Percentiles rank a stretch among this genome's conserved stretches.
phyloP scores from a whole-genome alignment of 2,329 filamentous ascomycete genomes.

The Neofusicoccum cordaticola region DNA sequence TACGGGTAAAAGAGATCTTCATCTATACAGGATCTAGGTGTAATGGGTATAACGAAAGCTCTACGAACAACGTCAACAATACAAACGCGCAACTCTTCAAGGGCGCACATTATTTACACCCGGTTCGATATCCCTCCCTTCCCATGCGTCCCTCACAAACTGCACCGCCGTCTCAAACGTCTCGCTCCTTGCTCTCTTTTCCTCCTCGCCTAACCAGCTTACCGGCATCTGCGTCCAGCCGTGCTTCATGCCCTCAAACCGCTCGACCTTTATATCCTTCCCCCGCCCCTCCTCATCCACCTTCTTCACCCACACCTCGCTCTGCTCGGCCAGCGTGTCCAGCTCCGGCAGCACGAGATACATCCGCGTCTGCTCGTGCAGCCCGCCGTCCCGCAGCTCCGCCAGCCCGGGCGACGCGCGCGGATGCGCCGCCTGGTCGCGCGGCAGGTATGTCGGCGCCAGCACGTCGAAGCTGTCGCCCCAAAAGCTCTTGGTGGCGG shows the following conservation, averaged over 20 bases:
- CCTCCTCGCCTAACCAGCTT: constrained; percentile 35
- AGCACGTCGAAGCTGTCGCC: constrained; percentile 39
- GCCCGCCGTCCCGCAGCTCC: constrained; percentile 24
- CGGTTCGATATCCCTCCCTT: constrained; percentile 16
- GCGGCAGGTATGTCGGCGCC: constrained; percentile 41
- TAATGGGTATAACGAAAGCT: background rate
- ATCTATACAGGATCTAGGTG: background rate
- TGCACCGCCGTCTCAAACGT: constrained; percentile 36
- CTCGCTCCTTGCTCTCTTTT: constrained; percentile 34
- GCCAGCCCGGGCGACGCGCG: constrained; percentile 42
- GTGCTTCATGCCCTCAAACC: constrained; percentile 32
- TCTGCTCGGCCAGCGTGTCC: constrained; percentile 41
- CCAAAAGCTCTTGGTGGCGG: constrained; percentile 27
- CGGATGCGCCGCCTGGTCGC: constrained; percentile 35
- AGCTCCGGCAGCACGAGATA: constrained; percentile 42
- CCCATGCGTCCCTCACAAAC: constrained; percentile 39
- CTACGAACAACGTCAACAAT: background rate
- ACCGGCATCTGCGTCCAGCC: constrained; percentile 44
- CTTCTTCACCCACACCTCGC: constrained; percentile 43
- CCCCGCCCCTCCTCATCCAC: constrained; percentile 31
- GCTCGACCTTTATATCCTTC: constrained; percentile 25
- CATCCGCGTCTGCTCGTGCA: constrained; percentile 40
- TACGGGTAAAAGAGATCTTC: background rate
- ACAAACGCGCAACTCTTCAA: background rate
- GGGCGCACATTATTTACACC: background rate